phyloP scores from a whole-genome alignment of 345 rosid species.

The Eucalyptus rudis region DNA sequence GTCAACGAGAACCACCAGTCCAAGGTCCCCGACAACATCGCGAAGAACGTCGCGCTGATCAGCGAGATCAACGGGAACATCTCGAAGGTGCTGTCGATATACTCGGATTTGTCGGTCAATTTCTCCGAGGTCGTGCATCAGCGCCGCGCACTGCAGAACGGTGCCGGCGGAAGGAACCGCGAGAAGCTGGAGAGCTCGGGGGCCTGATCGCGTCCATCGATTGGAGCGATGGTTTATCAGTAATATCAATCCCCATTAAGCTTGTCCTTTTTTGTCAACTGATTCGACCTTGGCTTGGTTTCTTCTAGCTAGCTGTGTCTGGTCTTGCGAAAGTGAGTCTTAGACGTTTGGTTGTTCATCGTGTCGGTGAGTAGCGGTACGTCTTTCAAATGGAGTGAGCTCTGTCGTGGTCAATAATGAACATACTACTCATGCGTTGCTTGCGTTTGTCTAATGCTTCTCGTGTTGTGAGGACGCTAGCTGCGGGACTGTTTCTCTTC shows the following conservation, averaged over 20 bases:
- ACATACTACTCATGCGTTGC: neutral
- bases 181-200: neutral
- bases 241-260: neutral
- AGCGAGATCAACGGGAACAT: constrained; percentile 20
- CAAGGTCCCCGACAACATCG: constrained; percentile 17
- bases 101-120: constrained; percentile 15
- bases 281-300: neutral
- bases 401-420: neutral
- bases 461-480: neutral
- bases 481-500: neutral
- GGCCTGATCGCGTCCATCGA: neutral
- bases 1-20: constrained; percentile 25
- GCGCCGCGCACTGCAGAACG: neutral
- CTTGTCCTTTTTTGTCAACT: neutral
- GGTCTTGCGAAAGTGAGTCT: neutral
- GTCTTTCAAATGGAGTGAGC: neutral
- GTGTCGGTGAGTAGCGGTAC: neutral
- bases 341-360: neutral
- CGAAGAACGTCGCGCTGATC: constrained; percentile 2
- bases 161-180: neutral
- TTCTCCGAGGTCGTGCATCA: constrained; percentile 6
- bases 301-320: neutral
- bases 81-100: constrained; percentile 12
- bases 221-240: neutral
- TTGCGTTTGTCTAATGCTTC: neutral